Conservation (phyloP, 2,329 filamentous ascomycete species). For the Coniella lustricola region DNA sequence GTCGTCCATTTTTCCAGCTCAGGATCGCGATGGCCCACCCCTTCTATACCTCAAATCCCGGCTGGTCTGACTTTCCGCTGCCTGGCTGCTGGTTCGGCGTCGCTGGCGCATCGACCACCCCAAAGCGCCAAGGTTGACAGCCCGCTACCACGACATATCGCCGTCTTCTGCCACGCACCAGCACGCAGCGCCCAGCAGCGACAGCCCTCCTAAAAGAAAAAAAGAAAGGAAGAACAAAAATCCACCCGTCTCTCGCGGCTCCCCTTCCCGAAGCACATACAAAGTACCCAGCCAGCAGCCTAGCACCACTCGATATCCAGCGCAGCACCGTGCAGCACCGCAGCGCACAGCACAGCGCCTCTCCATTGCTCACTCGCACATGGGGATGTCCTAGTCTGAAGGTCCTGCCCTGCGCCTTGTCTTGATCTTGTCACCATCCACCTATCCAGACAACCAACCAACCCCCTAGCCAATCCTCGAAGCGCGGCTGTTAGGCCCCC, state of each 20-base stretch:
- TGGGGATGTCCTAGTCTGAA: slow-evolving; percentile 13
- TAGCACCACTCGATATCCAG: too few species aligned
- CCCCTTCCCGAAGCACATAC: not conserved
- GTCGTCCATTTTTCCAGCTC: slow-evolving; percentile 6
- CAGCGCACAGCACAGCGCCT: too few species aligned
- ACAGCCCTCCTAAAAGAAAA: too few species aligned
- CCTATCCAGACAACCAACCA: too few species aligned
- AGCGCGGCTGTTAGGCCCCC: slow-evolving; percentile 12
- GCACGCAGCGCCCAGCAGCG: not conserved
- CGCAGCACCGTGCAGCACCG: too few species aligned
- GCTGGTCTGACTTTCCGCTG: not conserved
- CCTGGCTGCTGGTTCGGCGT: slow-evolving; percentile 4
- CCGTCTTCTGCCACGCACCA: not conserved
- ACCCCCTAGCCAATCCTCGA: not conserved
- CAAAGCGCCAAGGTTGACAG: slow-evolving; percentile 8
- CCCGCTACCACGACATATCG: slow-evolving; percentile 5
- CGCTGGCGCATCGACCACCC: not conserved
- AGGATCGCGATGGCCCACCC: slow-evolving; percentile 14
- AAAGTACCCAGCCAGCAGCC: too few species aligned
- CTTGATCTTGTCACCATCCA: slow-evolving; percentile 1
- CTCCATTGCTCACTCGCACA: not conserved
- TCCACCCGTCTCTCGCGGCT: not conserved
- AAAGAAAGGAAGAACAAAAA: too few species aligned
- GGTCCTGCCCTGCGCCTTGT: too few species aligned
- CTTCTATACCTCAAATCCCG: slow-evolving; percentile 5